phyloP scores from a whole-genome alignment of 2,329 filamentous ascomycete species.

The Apiospora hydei region DNA sequence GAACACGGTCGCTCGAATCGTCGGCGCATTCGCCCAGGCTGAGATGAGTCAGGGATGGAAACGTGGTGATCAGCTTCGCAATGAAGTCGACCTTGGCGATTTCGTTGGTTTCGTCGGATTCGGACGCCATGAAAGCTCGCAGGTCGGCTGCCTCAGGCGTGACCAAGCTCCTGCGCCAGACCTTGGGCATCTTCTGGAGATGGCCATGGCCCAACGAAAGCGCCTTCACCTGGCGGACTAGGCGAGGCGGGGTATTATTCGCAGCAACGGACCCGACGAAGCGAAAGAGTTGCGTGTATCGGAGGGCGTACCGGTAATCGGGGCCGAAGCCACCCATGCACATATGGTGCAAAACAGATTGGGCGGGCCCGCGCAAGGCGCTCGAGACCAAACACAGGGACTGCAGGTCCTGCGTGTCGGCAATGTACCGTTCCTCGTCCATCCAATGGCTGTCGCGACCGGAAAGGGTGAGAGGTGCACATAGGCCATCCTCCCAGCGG shows the following conservation, averaged over 20 bases:
- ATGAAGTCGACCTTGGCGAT: conserved; percentile 1
- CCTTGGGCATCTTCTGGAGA: not conserved
- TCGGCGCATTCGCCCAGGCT: conserved; percentile 18
- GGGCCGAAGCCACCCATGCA: not conserved
- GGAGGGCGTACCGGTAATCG: not conserved
- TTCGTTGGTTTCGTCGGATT: too few relatives aligned
- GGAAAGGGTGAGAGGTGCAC: not conserved
- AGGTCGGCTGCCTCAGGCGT: not conserved
- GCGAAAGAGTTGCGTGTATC: conserved; percentile 3
- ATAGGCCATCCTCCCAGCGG: not conserved
- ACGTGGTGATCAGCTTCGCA: not conserved
- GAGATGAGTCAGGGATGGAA: conserved; percentile 1
- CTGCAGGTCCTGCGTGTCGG: conserved; percentile 9
- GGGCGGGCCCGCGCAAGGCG: not conserved
- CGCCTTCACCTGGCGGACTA: not conserved
- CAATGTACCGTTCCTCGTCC: not conserved
- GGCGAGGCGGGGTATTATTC: not conserved
- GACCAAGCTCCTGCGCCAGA: conserved; percentile 5
- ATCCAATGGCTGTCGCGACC: not conserved
- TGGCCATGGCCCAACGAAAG: conserved; percentile 9
- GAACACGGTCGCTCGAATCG: conserved; percentile 2
- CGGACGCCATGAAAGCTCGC: not conserved
- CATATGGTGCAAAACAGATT: conserved; percentile 8
- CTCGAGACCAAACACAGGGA: conserved; percentile 13
- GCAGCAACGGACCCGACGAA: not conserved